Base-by-base conservation (phyloP, 129 eudicot species). In the Chrysanthemum makinoi region DNA sequence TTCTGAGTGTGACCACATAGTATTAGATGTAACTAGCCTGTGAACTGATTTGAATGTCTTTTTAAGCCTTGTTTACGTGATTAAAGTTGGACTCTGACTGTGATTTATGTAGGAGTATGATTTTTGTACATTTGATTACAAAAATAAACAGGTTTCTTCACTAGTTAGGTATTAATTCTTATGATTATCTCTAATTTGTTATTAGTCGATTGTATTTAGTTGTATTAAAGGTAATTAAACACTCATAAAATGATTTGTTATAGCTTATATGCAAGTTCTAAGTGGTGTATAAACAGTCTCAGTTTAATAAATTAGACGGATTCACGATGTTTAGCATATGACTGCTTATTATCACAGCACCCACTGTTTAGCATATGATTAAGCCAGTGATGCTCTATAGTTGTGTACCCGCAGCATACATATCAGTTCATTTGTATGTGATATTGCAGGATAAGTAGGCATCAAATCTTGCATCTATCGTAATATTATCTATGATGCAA, bases 151-250 rank as follows among this genome's bases (percentile, higher is more conserved):
- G 33, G 33, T 28, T 28, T 28, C 33, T 3, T 28, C 33, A 28
- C 0, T 28, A 28, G 33, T 28, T 28, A 28, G 33, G 33, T 28
- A 28, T 28, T 28, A 28, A 3, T 28, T 28, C 33, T 28, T 28
- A 4, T 28, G 33, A 28, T 28, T 28, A 28, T 28, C 5, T 28
- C 5, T 28, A 28, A 4, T 16, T 50, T 68, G 63, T 30, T 68
- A 64, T 59, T 50, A 3, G 67, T 18, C 50, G 75, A 60, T 76
- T 68, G 60, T 66, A n/a, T 28, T 28, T 30, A 28, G 49, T 30
- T 60, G 28, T 68, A 14, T 44, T 66, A 57, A 59, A 49, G 14
- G 59, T 14, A 18, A 30, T 39, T 43, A n/a, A 12, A 49, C 44
- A 46, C 61, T 47, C 30, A 22, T 26, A 17, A 61, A 46, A 46